These are phyloP conservation scores for Microbotryomycetes sp. DNA, from an alignment of 1,284 basidiomycete genomes.

Conservation along the genomic window DNA sequence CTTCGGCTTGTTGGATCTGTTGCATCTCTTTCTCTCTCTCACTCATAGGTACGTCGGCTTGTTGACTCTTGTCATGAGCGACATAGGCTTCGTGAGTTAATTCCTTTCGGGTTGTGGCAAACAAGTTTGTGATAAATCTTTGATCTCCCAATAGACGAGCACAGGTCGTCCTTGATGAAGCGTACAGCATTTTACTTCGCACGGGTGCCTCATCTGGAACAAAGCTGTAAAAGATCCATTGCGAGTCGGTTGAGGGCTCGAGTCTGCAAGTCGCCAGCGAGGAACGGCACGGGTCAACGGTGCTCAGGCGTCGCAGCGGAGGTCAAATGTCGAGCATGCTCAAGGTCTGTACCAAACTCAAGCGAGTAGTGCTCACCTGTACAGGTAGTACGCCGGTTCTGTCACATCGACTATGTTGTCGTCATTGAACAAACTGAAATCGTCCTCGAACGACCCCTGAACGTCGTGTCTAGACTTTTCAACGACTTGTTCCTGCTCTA, in stretches of 20 bases:
- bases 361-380: slow-evolving; percentile 7
- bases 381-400: slow-evolving; percentile 16
- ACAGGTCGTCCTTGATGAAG: slow-evolving; percentile 68
- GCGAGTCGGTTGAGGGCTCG: background rate
- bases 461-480: background rate
- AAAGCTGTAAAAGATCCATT: slow-evolving; percentile 23
- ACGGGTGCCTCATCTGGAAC: slow-evolving; percentile 26
- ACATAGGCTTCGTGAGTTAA: slow-evolving; percentile 54
- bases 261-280: too few relatives aligned
- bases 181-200: slow-evolving; percentile 72
- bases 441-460: background rate
- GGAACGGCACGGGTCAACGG: background rate
- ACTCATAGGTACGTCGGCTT: slow-evolving; percentile 71
- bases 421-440: slow-evolving; percentile 16
- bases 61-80: slow-evolving; percentile 63
- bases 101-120: slow-evolving; percentile 63
- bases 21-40: slow-evolving; percentile 71
- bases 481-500: slow-evolving; percentile 21
- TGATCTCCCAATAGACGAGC: slow-evolving; percentile 68
- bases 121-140: slow-evolving; percentile 68
- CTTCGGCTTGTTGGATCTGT: slow-evolving; percentile 65
- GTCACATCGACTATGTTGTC: slow-evolving; percentile 14
- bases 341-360: background rate
- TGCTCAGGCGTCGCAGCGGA: background rate
- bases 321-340: background rate